Conservation (phyloP, 495 filamentous ascomycete genomes). For the Penicillium mononematosum region DNA sequence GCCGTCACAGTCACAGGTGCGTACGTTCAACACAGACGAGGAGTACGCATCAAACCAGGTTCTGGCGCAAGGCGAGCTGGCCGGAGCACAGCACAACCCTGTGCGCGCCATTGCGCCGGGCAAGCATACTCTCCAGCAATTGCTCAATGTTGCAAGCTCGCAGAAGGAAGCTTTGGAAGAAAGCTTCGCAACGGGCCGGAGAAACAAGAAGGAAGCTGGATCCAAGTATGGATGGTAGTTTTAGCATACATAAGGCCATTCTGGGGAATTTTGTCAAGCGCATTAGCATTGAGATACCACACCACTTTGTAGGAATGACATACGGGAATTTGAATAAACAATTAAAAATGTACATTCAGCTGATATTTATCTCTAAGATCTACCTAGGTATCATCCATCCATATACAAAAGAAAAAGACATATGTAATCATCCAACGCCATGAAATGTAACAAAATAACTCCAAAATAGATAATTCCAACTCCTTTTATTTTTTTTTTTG, state of each 20-base stretch:
- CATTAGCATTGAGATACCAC: constrained; percentile 20
- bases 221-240: constrained; percentile 78
- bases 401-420: constrained; percentile 18
- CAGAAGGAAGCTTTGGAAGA: constrained; percentile 87
- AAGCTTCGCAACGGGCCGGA: constrained; percentile 72
- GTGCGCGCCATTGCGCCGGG: constrained; percentile 81
- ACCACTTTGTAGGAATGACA: not conserved
- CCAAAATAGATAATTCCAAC: constrained; percentile 15
- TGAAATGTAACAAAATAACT: constrained; percentile 18
- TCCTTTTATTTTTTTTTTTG: constrained; percentile 17
- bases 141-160: constrained; percentile 74
- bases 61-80: constrained; percentile 48
- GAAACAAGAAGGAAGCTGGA: constrained; percentile 75
- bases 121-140: constrained; percentile 82
- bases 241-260: constrained; percentile 3
- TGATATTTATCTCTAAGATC: constrained; percentile 5
- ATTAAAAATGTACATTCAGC: constrained; percentile 4
- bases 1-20: constrained; percentile 47
- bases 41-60: constrained; percentile 83
- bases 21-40: constrained; percentile 80
- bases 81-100: constrained; percentile 72
- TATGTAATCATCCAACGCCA: constrained; percentile 8
- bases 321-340: not conserved
- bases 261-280: constrained; percentile 4
- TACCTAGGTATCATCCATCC: constrained; percentile 16